Evolutionary conservation across 192 early-diverging fungal species (phyloP).

Genomic region (Geranomyces michiganensis): DNA sequence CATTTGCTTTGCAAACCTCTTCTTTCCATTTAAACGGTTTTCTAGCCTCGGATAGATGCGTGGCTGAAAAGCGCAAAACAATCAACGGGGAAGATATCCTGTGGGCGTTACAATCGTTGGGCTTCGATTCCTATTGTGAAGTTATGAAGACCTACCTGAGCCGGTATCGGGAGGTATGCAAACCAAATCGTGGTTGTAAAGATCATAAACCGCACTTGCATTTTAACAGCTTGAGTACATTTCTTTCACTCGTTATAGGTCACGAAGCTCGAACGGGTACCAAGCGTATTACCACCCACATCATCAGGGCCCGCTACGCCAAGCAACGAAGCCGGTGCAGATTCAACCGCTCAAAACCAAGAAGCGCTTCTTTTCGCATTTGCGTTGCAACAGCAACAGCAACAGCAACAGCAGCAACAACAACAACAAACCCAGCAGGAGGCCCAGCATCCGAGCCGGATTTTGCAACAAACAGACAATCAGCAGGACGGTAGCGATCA

Average conservation of each 20-base stretch:
- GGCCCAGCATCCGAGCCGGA: background rate
- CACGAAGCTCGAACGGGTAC: slow-evolving; percentile 7
- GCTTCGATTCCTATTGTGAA: slow-evolving; percentile 96
- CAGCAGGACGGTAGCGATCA: background rate
- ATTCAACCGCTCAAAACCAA: background rate
- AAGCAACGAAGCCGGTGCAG: background rate
- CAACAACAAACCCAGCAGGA: slow-evolving; percentile 1
- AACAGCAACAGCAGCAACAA: slow-evolving; percentile 4
- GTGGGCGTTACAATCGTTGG: slow-evolving; percentile 96
- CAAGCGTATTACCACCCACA: background rate
- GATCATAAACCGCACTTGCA: background rate
- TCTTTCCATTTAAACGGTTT: too few relatives aligned
- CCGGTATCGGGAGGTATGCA: slow-evolving; percentile 84
- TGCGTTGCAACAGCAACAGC: background rate
- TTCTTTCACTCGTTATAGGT: too few relatives aligned
- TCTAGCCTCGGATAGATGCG: slow-evolving; percentile 89
- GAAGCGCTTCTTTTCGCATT: background rate
- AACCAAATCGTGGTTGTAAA: too few relatives aligned
- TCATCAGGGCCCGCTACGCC: background rate
- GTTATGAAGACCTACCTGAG: slow-evolving; percentile 84
- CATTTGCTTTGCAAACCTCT: slow-evolving; percentile 1
- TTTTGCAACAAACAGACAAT: background rate
- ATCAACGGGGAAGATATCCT: slow-evolving; percentile 98
- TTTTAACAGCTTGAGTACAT: background rate
- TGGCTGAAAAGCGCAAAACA: slow-evolving; percentile 94